Evolutionary conservation across 2,329 filamentous ascomycete species (phyloP), one percentile per base, ranked within the genome.

Genomic region (Venturia aucupariae): DNA sequence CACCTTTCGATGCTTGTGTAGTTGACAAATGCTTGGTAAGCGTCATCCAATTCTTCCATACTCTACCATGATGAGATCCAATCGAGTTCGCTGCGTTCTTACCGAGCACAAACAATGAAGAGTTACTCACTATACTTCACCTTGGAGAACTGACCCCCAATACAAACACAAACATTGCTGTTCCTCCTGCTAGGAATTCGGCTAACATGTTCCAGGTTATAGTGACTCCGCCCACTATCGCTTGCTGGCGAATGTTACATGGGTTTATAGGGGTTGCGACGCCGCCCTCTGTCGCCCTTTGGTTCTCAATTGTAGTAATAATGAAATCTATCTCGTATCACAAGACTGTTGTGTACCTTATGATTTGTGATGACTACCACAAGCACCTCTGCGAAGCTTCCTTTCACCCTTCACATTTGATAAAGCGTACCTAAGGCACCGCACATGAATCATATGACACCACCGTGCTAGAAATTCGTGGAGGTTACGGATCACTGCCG

Each of bases 21-120:
- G 17, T 13, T 4, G 2, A n/a, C 17, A 6, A 24, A n/a, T n/a
- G n/a, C 32, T 24, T 7, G 42, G 41, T 46, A 68, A 68, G 65
- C 24, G 27, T 39, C 39, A 42, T 51, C 65, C 65, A 59, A 6
- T 39, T 62, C 22, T 32, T 35, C 67, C 66, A 61, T 66, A 68
- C 51, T 66, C 30, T 67, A 61, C 69, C 69, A 76, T 86, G 84
- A 86, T 86, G 84, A 86, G 51, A 79, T 75, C 78, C 76, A 74
- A 77, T 74, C 78, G 72, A 78, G 80, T 80, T 84, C 80, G 82
- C 84, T 86, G 82, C 85, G 82, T 85, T 86, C 81, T 85, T 84
- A 76, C 83, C 74, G 82, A 85, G 81, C 77, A 70, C 72, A 72
- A 51, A 76, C 77, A 70, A 81, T 86, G 83, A 84, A 77, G 82